Base-by-base conservation (phyloP, 192 early-diverging fungal genomes). In the Backusella macrospora region DNA sequence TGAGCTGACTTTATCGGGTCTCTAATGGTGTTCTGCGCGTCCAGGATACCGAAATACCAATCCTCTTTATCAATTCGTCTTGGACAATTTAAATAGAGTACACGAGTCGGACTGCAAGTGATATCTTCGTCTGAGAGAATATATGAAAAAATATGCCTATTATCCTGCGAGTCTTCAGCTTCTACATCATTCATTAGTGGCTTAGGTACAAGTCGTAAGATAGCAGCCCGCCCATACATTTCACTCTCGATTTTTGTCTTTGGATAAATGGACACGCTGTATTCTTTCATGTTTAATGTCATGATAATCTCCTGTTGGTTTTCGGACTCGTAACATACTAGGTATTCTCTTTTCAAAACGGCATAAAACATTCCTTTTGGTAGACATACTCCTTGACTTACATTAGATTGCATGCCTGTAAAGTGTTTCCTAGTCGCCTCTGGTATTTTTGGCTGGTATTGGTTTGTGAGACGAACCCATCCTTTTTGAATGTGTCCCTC, bases 31-130 rank as follows among this genome's bases (percentile, higher is more conserved):
- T 88, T 76, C 78, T 95, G 79, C 12, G 88, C 15, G 80, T 80
- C n/a, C 84, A 90, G 8, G 93, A 83, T 75, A 89, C 93, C 42
- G 85, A 94, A 86, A 67, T 91, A 94, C 96, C 96, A 98, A 76
- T 95, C 94, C 78, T 98, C 96, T 81, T 98, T 98, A 72, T 96
- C 92, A 3, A 81, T 81, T 10, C 84, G 84, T 13, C 79, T 71
- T 73, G 88, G 84, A 29, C 84, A 89, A 72, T 88, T 91, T 10
- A 93, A 75, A 70, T 90, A 93, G 38, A 67, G 34, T 0, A 78
- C 78, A 90, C 62, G 94, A 89, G 21, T 81, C 34, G 78, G 87
- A 82, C 6, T 34, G 59, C 12, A 23, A 76, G 43, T 81, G 69
- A 49, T 80, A 72, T 18, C 83, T 37, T 43, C 38, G 9, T 59